Evolutionary conservation across 805 yeast species (phyloP).

Genomic region (Pichia membranifaciens): DNA sequence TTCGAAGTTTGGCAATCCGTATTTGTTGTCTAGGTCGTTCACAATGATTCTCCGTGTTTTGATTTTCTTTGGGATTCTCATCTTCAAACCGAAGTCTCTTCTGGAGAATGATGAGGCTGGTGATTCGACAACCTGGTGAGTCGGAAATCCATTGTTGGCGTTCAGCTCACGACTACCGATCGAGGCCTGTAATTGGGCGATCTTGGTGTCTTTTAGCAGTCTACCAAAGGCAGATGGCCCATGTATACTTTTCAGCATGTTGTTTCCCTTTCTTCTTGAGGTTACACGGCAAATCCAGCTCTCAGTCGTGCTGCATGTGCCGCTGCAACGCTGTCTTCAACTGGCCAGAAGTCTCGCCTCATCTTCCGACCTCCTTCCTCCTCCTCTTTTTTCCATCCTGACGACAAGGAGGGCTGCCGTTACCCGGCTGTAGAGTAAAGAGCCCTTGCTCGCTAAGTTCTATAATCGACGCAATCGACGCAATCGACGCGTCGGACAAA

Average conservation of each 20-base stretch:
- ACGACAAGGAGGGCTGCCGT: too few species aligned
- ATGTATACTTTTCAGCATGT: slow-evolving; percentile 21
- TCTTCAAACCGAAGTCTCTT: slow-evolving; percentile 74
- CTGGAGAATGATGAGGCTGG: slow-evolving; percentile 56
- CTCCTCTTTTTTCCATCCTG: too few species aligned
- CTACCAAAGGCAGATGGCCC: slow-evolving; percentile 25
- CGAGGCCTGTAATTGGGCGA: slow-evolving; percentile 31
- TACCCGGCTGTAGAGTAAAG: too few species aligned
- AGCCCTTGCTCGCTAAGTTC: too few species aligned
- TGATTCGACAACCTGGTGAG: slow-evolving; percentile 69
- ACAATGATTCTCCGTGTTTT: slow-evolving; percentile 54
- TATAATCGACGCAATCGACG: too few species aligned
- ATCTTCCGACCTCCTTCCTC: too few species aligned
- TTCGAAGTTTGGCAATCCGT: slow-evolving; percentile 67
- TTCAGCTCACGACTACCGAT: slow-evolving; percentile 24
- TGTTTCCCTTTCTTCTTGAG: too few species aligned
- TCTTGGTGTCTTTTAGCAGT: slow-evolving; percentile 26
- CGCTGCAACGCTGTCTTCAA: not conserved
- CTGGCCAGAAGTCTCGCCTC: not conserved
- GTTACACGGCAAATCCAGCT: too few species aligned
- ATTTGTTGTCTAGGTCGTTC: slow-evolving; percentile 62
- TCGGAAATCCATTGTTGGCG: slow-evolving; percentile 39
- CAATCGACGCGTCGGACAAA: too few species aligned
- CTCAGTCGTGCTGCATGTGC: not conserved
- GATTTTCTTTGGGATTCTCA: slow-evolving; percentile 57